Base-by-base conservation (phyloP, 441 rosid genomes). In the Populus tomentosa region DNA sequence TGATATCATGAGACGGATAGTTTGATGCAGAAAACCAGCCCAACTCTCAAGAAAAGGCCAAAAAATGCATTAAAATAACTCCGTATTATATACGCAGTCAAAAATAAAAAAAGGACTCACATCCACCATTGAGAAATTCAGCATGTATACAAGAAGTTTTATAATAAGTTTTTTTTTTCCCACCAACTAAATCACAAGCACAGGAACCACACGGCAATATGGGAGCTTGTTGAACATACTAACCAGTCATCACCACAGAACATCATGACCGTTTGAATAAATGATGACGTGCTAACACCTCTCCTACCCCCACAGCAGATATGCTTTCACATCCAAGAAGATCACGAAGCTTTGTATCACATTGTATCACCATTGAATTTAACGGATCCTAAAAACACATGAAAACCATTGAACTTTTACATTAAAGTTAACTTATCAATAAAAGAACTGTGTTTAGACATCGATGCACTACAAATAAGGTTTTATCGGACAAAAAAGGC, bases 251-350 rank as follows among this genome's bases (percentile, higher is more conserved):
- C 63, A 78, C 79, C 76, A 80, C 69, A 70, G 68, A 81, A 76
- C 70, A 84, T 90, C 86, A 94, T 50, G 91, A 86, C 77, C 53
- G 85, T 82, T 85, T 89, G 80, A 84, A 84, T 78, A 92, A 87
- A 85, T 90, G 94, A 80, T 88, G 90, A 38, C 90, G 89, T 4
- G 88, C 86, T 80, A 92, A 77, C 86, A 82, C 81, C 87, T 90
- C 92, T 23, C 83, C 86, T 70, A 92, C 86, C 79, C 95, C 97
- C 84, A 90, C 85, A 30, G 94, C 94, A 83, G 97, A 89, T 33
- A 95, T 90, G 90, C 92, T 90, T 80, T 95, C 93, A 77, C 98
- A 92, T 78, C 97, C 95, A 64, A 95, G 90, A 75, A 95, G 97
- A 67, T 90, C 94, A 0, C 77, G 81, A 69, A 95, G 97, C 89